Evolutionary conservation across 2,329 filamentous ascomycete species (phyloP).

Genomic region (Bipolaris victoriae): DNA sequence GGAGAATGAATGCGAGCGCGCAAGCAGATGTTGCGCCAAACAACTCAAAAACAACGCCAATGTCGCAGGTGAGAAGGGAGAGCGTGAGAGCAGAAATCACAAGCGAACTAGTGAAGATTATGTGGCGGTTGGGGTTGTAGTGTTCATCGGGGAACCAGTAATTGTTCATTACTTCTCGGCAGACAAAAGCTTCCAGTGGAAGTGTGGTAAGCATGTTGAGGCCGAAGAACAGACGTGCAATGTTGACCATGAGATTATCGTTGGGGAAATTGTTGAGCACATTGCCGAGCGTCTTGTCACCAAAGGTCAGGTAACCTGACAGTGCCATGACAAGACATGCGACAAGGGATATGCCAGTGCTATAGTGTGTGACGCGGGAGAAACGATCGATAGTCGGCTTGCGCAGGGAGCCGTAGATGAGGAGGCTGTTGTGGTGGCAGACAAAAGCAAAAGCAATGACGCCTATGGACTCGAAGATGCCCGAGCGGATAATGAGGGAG

Average conservation of each 20-base stretch:
- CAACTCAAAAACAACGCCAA: slow-evolving; percentile 93
- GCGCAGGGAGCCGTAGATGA: slow-evolving; percentile 94
- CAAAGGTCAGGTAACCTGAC: slow-evolving; percentile 89
- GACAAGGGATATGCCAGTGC: slow-evolving; percentile 86
- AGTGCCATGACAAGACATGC: slow-evolving; percentile 90
- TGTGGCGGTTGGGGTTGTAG: slow-evolving; percentile 81
- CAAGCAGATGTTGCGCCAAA: slow-evolving; percentile 95
- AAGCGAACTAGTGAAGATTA: slow-evolving; percentile 82
- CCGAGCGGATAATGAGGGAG: slow-evolving; percentile 78
- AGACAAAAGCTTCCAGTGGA: slow-evolving; percentile 96
- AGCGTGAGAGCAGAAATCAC: slow-evolving; percentile 80
- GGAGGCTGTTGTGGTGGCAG: slow-evolving; percentile 90
- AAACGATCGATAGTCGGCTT: slow-evolving; percentile 97
- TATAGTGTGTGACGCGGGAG: slow-evolving; percentile 89
- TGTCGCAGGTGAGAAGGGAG: slow-evolving; percentile 85
- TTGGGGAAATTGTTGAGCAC: slow-evolving; percentile 96
- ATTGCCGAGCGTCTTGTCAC: slow-evolving; percentile 89
- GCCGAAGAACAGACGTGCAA: slow-evolving; percentile 93
- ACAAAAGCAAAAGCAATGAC: slow-evolving; percentile 92
- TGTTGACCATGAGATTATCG: slow-evolving; percentile 90
- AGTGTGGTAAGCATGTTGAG: slow-evolving; percentile 98
- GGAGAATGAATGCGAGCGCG: slow-evolving; percentile 91
- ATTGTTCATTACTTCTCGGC: slow-evolving; percentile 92
- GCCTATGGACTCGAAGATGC: slow-evolving; percentile 93
- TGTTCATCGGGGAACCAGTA: slow-evolving; percentile 76